Base-by-base conservation (phyloP, 192 early-diverging fungal genomes). In the Backusella parvicylindrica region DNA sequence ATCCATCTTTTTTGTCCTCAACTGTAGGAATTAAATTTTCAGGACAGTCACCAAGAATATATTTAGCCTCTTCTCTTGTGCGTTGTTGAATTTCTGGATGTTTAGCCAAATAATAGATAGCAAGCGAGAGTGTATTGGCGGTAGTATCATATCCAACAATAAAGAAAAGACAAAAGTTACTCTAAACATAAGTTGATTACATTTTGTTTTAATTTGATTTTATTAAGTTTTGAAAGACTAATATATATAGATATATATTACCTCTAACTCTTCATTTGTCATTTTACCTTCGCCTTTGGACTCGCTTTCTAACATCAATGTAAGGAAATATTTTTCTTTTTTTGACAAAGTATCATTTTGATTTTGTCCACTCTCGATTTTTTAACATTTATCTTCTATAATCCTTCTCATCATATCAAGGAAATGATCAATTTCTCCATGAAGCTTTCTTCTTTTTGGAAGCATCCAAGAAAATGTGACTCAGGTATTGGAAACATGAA, bases 81-180 rank as follows among this genome's bases (percentile, higher is more conserved):
- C 71, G 64, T 9, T 72, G 36, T 35, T 77, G 76, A 37, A 76
- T 63, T 33, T 56, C 31, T 66, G 47, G 71, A 23, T 86, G 72
- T 40, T 70, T 75, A 12, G 84, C 87, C 40, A 89, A 76, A 75
- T 86, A 80, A 53, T 83, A 83, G 35, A 87, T 74, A 43, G 83
- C 36, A 33, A 77, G 72, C 32, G 79, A 70, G 3, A 87, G 60
- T 12, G 82, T 72, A 60, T 68, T 41, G 3, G 77, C 23, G 18
- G 71, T 73, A 3, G 77, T 78, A 38, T 78, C 77, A 56, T 78
- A 72, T 1, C 86, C 89, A 28, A 86, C 89, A 36, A 87, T 75
- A 38, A 87, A 89, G 73, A 90, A 89, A 68, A 86, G 73, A 67
- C 74, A 75, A 9, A 75, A 16, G 32, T 68, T 75, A 21, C 74